Conservation (phyloP, 2,329 filamentous ascomycete genomes). For the Metarhizium anisopliae region DNA sequence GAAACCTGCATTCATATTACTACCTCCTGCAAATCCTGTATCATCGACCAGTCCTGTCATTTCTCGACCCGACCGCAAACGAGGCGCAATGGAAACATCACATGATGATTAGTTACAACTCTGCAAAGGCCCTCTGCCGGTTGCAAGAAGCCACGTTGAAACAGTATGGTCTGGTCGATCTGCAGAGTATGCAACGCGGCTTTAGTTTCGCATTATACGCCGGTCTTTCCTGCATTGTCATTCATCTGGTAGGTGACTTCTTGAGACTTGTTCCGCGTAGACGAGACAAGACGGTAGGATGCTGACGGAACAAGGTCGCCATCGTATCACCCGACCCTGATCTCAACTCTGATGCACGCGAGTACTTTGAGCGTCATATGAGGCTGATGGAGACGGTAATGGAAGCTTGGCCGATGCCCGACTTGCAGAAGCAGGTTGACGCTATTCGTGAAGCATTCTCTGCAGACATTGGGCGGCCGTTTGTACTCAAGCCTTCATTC, state of each 20-base stretch:
- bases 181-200: constrained; percentile 87
- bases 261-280: too few species aligned
- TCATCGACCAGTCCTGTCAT: constrained; percentile 74
- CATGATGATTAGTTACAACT: constrained; percentile 76
- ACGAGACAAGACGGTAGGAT: background rate
- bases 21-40: constrained; percentile 79
- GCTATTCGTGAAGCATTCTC: constrained; percentile 87
- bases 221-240: constrained; percentile 81
- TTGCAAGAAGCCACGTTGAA: constrained; percentile 76
- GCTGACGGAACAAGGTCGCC: constrained; percentile 53
- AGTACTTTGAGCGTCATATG: constrained; percentile 92
- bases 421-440: constrained; percentile 84
- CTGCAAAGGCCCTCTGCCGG: constrained; percentile 77
- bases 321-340: constrained; percentile 89
- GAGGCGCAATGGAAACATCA: constrained; percentile 80
- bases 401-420: constrained; percentile 75
- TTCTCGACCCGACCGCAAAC: constrained; percentile 60
- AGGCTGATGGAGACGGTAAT: constrained; percentile 81
- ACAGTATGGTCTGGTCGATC: constrained; percentile 66
- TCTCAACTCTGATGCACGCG: constrained; percentile 72
- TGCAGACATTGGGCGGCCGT: constrained; percentile 72
- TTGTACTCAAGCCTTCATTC: constrained; percentile 81
- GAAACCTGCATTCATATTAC: constrained; percentile 84
- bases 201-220: constrained; percentile 95
- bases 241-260: constrained; percentile 69